Conservation (phyloP, 352 stramenopile genomes). For the Pythium volutum region DNA sequence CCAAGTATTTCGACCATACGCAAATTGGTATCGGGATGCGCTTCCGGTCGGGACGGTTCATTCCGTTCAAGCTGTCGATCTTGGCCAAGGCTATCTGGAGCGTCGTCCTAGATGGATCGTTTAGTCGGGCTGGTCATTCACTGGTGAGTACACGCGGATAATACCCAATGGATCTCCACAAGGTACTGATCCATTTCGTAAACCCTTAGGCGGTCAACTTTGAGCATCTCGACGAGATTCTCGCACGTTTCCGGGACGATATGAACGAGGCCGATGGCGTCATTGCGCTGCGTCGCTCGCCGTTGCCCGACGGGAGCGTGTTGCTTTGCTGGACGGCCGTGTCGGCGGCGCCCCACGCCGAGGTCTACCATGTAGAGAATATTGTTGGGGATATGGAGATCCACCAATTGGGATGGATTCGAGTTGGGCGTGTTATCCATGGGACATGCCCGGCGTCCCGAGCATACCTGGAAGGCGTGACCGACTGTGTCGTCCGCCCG, state of each 20-base stretch:
- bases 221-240: background rate
- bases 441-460: background rate
- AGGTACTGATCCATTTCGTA: too few species aligned
- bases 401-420: background rate
- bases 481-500: background rate
- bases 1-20: background rate
- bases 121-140: background rate
- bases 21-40: background rate
- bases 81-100: background rate
- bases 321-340: background rate
- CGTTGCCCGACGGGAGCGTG: constrained; percentile 8
- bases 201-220: background rate
- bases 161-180: too few species aligned
- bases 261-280: background rate
- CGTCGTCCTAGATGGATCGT: background rate
- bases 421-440: background rate
- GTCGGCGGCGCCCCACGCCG: background rate
- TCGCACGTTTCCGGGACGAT: background rate
- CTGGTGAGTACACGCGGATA: background rate
- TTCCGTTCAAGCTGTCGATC: constrained; percentile 7
- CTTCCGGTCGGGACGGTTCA: background rate
- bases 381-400: background rate
- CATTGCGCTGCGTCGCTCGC: background rate
- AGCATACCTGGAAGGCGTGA: constrained; percentile 1
- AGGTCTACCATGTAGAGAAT: background rate